Base-by-base conservation (phyloP, 768 basidiomycete genomes). In the Pulveroboletus ravenelii region DNA sequence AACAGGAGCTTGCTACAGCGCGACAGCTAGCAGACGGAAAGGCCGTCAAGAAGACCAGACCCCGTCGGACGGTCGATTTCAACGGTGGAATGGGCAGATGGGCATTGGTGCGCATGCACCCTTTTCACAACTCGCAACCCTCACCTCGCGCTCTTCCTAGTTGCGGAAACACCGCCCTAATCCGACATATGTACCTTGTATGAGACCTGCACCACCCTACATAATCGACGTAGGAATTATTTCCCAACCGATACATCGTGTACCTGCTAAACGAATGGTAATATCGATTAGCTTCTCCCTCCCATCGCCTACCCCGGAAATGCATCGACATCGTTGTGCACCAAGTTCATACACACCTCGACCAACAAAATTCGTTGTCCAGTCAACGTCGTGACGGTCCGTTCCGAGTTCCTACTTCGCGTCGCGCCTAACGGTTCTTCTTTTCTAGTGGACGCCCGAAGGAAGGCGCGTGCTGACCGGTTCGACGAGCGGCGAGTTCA, bases 311-410 rank as follows among this genome's bases (percentile, higher is more conserved):
- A 97, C 68, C 85, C 88, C 14, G 80, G 84, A 47, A 97, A 98
- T 66, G 78, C 87, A 5, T 91, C 94, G 6, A 95, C 91, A 0
- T 97, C 95, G 0, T 73, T 97, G 48, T 97, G 94, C 66, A 94
- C 94, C 39, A 94, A 96, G 66, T 98, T 96, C 59, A 86, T 97
- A 10, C 96, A 99, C 67, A 97, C 95, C 0, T 96, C 94, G 14
- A 97, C 93, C 37, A 99, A 99, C 76, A 99, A 99, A 70, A 92
- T 98, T 55, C 79, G 93, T 47, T 96, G 93, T 74, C 94, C 96
- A 0, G 93, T 98, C 40, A 94, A 98, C 59, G 88, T 93, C 30
- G 95, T 97, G 12, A 85, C 84, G 59, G 94, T 96, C 56, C 58
- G 90, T 80, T 23, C 29, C 50, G 7, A 36, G n/a, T 35, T 51